Evolutionary conservation across 1,139 yeast species (phyloP), one percentile per base, ranked within the genome.

Genomic region (Geotrichum histeridarum): DNA sequence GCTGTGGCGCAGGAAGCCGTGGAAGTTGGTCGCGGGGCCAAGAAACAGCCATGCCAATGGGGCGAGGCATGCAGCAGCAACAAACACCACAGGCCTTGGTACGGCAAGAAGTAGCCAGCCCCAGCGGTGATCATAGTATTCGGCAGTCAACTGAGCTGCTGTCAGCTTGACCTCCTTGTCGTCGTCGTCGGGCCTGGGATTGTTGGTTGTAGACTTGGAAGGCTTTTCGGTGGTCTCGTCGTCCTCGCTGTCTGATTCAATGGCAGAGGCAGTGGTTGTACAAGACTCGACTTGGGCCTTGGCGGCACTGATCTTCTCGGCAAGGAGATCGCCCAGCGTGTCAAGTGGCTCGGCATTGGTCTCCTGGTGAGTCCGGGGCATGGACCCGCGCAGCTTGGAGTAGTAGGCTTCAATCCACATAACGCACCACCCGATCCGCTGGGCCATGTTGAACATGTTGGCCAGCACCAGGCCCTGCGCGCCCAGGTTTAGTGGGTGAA

Each of bases 381-480:
- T 22, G 27, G 27, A 5, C 27, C 27, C 27, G 27, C 27, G 27
- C 27, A 37, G 18, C 15, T 37, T 37, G 14, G 49, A 43, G 46
- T 61, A 68, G 55, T 66, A 70, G 4, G 39, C 36, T 15, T 59
- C 61, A 17, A 69, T 68, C 59, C 61, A 72, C 22, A 59, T 54
- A 6, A 61, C 53, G 41, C 73, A 64, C 74, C 74, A 72, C 8
- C 58, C 60, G n/a, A 69, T 68, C 18, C 77, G 67, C 49, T 70
- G 58, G 4, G 60, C 61, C 73, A 71, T 72, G 57, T 72, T 72
- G 41, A 68, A 54, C 65, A 72, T 69, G 62, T 73, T 74, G 15
- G 78, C 77, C 51, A 63, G 64, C 2, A 74, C 71, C 4, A 75
- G 64, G 0, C 78, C 77, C 12, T 61, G 62, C 2, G 76, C 73